These are phyloP conservation scores for Amanita pallidorosea DNA, from an alignment of 768 basidiomycete genomes.

Conservation along the genomic window DNA sequence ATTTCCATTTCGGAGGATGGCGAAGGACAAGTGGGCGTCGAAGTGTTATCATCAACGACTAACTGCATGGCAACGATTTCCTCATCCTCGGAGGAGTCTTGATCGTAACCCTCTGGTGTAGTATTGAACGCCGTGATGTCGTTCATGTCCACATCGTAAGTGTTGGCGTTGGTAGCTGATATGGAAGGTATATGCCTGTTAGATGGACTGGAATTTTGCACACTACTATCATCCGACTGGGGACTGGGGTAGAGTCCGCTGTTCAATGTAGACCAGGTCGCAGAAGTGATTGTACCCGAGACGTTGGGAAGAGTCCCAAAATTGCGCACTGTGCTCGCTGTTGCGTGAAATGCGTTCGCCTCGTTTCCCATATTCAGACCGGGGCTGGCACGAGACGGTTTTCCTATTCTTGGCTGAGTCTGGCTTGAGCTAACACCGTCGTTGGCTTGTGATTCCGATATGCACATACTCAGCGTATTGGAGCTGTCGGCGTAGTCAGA, in stretches of 20 bases:
- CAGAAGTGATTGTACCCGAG: not conserved
- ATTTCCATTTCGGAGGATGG: not conserved
- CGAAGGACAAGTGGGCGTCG: not conserved
- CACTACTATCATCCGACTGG: not conserved
- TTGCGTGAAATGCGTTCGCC: not conserved
- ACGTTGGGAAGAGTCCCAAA: not conserved
- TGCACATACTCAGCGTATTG: not conserved
- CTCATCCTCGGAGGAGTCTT: not conserved
- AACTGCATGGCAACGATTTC: conserved; percentile 2
- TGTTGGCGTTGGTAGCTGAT: not conserved
- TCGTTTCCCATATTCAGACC: not conserved
- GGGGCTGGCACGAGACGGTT: not conserved
- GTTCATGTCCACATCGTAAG: not conserved
- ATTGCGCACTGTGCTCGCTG: not conserved
- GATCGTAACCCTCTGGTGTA: not conserved
- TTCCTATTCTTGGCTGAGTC: not conserved
- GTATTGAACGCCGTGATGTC: not conserved
- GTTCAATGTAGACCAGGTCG: not conserved
- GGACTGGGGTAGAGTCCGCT: not conserved
- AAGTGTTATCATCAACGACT: not conserved
- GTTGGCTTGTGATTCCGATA: not conserved
- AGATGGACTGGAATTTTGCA: not conserved
- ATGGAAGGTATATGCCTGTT: not conserved
- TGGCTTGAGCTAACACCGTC: not conserved
- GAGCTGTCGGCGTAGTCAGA: not conserved